Conservation (phyloP, 139 green algal genomes). For the Mesostigma viride region DNA sequence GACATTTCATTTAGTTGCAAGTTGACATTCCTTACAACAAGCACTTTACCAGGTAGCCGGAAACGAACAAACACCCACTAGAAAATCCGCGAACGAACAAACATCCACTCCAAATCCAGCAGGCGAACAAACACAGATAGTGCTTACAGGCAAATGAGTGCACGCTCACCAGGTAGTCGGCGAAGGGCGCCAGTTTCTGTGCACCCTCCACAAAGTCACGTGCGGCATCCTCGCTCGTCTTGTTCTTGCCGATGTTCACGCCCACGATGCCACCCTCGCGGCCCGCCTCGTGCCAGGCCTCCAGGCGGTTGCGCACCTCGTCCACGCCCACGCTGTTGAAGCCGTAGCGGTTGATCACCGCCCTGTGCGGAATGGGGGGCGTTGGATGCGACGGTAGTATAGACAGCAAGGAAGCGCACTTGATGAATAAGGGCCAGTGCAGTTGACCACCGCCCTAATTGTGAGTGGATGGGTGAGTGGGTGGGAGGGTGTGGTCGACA, state of each 20-base stretch:
- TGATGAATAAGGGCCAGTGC: too few relatives aligned
- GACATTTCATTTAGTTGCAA: too few relatives aligned
- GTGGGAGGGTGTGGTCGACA: too few relatives aligned
- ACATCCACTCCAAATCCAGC: too few relatives aligned
- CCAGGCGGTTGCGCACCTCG: slow-evolving; percentile 52
- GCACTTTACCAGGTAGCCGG: too few relatives aligned
- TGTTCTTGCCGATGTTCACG: slow-evolving; percentile 98
- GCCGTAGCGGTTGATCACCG: slow-evolving; percentile 93
- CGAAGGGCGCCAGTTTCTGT: slow-evolving; percentile 36
- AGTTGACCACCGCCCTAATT: too few relatives aligned
- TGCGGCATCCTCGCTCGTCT: slow-evolving; percentile 64
- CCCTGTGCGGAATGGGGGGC: slow-evolving; percentile 36
- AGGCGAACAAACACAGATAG: too few relatives aligned
- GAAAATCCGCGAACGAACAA: too few relatives aligned
- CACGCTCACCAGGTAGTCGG: slow-evolving; percentile 76
- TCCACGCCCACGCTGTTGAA: slow-evolving; percentile 92
- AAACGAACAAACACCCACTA: too few relatives aligned
- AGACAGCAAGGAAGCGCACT: not conserved
- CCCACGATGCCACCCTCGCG: slow-evolving; percentile 53
- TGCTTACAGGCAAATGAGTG: too few relatives aligned
- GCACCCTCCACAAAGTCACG: slow-evolving; percentile 68
- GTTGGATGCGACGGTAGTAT: not conserved
- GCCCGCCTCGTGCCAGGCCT: slow-evolving; percentile 16
- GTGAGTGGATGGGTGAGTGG: too few relatives aligned
- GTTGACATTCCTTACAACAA: too few relatives aligned